phyloP scores from a whole-genome alignment of 371 early-diverging fungal species.

The Mucor plumbeus region DNA sequence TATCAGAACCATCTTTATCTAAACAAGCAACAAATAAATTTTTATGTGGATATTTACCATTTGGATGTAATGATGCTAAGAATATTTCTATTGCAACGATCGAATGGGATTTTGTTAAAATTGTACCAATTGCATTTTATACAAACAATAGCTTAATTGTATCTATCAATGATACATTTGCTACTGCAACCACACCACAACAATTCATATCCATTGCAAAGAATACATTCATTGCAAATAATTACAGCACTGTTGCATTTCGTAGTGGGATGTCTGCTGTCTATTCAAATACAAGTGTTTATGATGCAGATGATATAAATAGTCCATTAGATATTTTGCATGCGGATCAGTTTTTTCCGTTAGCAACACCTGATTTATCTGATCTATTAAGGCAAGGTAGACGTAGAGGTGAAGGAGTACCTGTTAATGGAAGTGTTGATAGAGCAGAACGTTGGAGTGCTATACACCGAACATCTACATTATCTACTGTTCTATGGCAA shows the following conservation, averaged over 20 bases:
- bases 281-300: neutral
- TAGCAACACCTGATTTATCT: constrained; percentile 14
- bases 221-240: neutral
- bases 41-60: constrained; percentile 11
- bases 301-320: neutral
- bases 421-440: constrained; percentile 8
- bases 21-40: constrained; percentile 2
- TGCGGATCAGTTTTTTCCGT: constrained; percentile 1
- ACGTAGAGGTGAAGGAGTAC: constrained; percentile 1
- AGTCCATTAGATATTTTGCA: neutral
- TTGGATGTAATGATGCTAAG: constrained; percentile 16
- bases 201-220: constrained; percentile 10
- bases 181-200: constrained; percentile 3
- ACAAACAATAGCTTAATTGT: neutral
- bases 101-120: constrained; percentile 2
- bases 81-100: constrained; percentile 11
- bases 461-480: constrained; percentile 13
- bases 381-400: constrained; percentile 10
- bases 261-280: neutral
- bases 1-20: neutral
- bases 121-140: neutral
- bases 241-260: neutral
- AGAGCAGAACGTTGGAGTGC: constrained; percentile 23
- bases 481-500: constrained; percentile 22
- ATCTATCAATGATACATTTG: constrained; percentile 7